These are phyloP conservation scores for Bipolaris oryzae DNA, from an alignment of 2,329 filamentous ascomycete species.

Conservation along the genomic window DNA sequence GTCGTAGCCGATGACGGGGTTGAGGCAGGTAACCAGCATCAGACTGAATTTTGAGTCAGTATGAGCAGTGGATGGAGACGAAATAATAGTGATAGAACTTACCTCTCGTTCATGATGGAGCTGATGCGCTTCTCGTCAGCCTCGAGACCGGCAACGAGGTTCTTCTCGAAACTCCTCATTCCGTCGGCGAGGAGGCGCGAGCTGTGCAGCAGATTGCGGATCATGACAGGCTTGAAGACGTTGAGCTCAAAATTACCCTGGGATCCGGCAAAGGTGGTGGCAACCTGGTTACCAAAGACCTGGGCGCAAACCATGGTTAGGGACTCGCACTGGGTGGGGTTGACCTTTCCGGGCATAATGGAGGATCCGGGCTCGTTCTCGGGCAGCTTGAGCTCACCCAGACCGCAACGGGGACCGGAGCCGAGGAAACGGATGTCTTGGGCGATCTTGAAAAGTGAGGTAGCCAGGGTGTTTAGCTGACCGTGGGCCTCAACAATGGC, in stretches of 20 bases:
- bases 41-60: slow-evolving; percentile 62
- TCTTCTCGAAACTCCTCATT: slow-evolving; percentile 94
- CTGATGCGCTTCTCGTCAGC: slow-evolving; percentile 93
- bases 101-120: slow-evolving; percentile 93
- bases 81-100: slow-evolving; percentile 48
- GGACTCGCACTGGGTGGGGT: slow-evolving; percentile 97
- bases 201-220: slow-evolving; percentile 94
- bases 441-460: slow-evolving; percentile 94
- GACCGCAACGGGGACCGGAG: slow-evolving; percentile 91
- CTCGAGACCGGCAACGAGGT: slow-evolving; percentile 84
- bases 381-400: slow-evolving; percentile 89
- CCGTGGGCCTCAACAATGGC: slow-evolving; percentile 94
- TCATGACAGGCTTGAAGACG: slow-evolving; percentile 97
- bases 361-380: slow-evolving; percentile 98
- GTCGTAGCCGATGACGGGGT: slow-evolving; percentile 40
- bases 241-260: slow-evolving; percentile 99
- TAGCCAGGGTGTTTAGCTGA: slow-evolving; percentile 88
- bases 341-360: slow-evolving; percentile 99
- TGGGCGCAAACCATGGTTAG: slow-evolving; percentile 97
- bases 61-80: neutral
- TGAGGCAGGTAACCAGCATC: slow-evolving; percentile 90
- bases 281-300: slow-evolving; percentile 96
- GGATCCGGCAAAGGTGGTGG: slow-evolving; percentile 91
- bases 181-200: slow-evolving; percentile 84
- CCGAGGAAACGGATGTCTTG: slow-evolving; percentile 98